phyloP scores from a whole-genome alignment of 768 basidiomycete genomes.

The Auriscalpium vulgare region DNA sequence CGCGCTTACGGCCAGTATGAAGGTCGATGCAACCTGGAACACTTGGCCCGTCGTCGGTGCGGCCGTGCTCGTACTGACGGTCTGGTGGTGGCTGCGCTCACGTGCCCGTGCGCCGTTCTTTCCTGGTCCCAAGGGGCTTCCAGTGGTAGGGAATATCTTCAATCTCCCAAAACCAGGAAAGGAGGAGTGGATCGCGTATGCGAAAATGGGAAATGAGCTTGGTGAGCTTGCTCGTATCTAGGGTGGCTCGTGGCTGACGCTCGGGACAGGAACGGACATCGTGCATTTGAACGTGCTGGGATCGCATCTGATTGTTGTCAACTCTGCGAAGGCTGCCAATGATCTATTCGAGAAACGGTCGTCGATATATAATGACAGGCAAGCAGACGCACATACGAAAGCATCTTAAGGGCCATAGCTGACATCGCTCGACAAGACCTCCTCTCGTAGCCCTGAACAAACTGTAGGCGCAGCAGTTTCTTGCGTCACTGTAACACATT shows the following conservation, averaged over 20 bases:
- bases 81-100: too few species aligned
- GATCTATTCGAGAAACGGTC: conserved; percentile 6
- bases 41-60: too few species aligned
- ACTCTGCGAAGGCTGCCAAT: conserved; percentile 21
- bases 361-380: conserved; percentile 3
- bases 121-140: conserved; percentile 12
- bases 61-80: too few species aligned
- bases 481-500: not conserved
- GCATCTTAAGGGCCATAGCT: not conserved
- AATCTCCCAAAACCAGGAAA: conserved; percentile 5
- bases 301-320: conserved; percentile 22
- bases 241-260: not conserved
- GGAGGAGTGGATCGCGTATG: conserved; percentile 8
- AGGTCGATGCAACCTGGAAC: too few species aligned
- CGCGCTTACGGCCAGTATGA: too few species aligned
- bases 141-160: conserved; percentile 11
- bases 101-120: not conserved
- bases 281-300: conserved; percentile 1
- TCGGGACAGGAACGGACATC: not conserved
- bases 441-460: not conserved
- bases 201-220: conserved; percentile 11
- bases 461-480: not conserved
- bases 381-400: not conserved
- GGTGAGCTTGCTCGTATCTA: conserved; percentile 3
- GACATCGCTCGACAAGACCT: not conserved